Base-by-base conservation (phyloP, 331 rosid genomes). In the Stylosanthes scabra region DNA sequence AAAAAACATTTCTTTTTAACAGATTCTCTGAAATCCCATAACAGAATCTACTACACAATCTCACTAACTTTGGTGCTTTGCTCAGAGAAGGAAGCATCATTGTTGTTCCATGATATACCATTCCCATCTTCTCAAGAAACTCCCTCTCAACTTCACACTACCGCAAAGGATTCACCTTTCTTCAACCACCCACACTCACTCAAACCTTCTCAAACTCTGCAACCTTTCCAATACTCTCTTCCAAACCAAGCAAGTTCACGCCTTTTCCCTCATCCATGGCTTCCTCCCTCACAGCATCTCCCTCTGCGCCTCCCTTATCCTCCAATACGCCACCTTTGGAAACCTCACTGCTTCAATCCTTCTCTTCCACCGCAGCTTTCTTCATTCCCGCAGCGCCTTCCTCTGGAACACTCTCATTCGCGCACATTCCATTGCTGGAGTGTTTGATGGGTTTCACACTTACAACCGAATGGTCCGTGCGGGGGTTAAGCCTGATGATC, bases 231-330 rank as follows among this genome's bases (percentile, higher is more conserved):
- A 90, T 51, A 89, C 83, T 68, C 80, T 93, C 77, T 74, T 11
- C 75, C 97, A 90, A 56, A 89, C 83, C 80, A 87, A 89, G 61
- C 96, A 88, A 77, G 47, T 83, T 66, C 98, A 93, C 61, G 97
- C 96, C 66, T 80, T 74, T 45, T 73, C 85, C 60, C 29, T 87
- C 9, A 71, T 83, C 83, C 54, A 77, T 46, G 92, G 89, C 47
- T 66, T 87, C 58, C 93, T 93, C 37, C 96, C 98, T 3, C 49
- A 44, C 27, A 83, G 89, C 51, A 82, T 93, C 70, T 88, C 97
- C 54, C 86, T 93, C 14, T 88, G 81, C 8, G 91, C 97, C 68
- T 80, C 97, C 66, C 88, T 90, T 37, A 82, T 90, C 59, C 98
- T 90, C 67, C 61, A 81, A 66, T 93, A 90, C 45, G 91, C 98